Conservation (phyloP, 2,329 filamentous ascomycete species). For the Claviceps paspali region DNA sequence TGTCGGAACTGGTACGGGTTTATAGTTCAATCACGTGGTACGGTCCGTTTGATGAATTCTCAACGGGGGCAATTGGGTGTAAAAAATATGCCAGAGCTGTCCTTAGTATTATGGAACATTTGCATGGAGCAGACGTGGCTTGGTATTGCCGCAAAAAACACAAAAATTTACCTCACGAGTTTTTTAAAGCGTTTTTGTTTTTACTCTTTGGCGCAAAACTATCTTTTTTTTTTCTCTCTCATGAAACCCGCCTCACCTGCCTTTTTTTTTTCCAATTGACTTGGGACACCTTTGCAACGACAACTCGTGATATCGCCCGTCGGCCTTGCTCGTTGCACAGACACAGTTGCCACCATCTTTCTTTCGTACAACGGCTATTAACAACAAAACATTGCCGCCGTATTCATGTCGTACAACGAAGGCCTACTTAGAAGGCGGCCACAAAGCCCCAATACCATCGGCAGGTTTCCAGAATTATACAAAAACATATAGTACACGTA, state of each 20-base stretch:
- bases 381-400: no score
- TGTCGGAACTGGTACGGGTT: slow-evolving; percentile 11
- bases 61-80: slow-evolving; percentile 6
- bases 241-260: no score
- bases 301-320: no score
- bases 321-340: no score
- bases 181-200: slow-evolving; percentile 14
- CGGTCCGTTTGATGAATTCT: slow-evolving; percentile 1
- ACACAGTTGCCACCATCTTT: no score
- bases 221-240: no score
- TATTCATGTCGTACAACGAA: no score
- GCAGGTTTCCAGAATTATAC: not conserved
- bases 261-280: not conserved
- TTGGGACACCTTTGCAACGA: no score
- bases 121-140: slow-evolving; percentile 32
- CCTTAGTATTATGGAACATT: slow-evolving; percentile 19
- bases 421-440: no score
- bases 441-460: not conserved
- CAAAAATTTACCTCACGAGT: slow-evolving; percentile 20
- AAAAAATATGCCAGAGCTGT: slow-evolving; percentile 15
- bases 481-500: not conserved
- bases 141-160: slow-evolving; percentile 26
- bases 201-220: no score
- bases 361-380: no score
- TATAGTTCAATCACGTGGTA: slow-evolving; percentile 2